These are phyloP conservation scores for Beta vulgaris DNA, from an alignment of 148 eudicot species.

Conservation along the genomic window DNA sequence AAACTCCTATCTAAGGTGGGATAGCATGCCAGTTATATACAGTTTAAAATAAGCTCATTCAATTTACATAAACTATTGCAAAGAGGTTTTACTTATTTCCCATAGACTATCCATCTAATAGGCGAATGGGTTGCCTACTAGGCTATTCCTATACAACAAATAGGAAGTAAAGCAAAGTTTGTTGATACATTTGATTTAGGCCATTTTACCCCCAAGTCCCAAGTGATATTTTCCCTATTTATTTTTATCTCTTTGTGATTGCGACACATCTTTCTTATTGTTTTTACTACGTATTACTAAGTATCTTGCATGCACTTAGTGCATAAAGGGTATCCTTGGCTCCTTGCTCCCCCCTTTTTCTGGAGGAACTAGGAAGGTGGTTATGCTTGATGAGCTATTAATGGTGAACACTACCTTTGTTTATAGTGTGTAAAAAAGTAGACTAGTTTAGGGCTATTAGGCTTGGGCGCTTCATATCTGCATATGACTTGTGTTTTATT, in stretches of 20 bases:
- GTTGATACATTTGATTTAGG: neutral
- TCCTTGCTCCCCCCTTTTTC: too few species aligned
- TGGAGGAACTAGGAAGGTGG: neutral
- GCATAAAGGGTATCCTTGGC: too few species aligned
- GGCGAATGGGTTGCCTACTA: neutral
- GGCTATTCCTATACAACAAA: neutral
- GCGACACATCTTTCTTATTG: neutral
- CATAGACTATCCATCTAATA: neutral
- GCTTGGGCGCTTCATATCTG: neutral
- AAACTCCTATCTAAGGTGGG: neutral
- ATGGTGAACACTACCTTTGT: neutral
- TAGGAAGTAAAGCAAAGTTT: too few species aligned
- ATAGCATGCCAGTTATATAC: neutral
- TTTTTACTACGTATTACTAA: neutral
- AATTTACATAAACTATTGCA: neutral
- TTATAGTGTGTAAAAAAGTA: neutral
- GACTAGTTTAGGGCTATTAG: neutral
- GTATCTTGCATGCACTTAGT: too few species aligned
- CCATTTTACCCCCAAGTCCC: too few species aligned
- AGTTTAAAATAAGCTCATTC: neutral
- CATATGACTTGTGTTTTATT: neutral
- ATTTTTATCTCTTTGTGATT: neutral
- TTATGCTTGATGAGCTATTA: neutral
- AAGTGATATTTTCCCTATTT: too few species aligned
- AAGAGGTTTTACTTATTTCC: neutral